These are phyloP conservation scores for Hansenula lynferdii DNA, from an alignment of 1,139 yeast species.

Conservation along the genomic window DNA sequence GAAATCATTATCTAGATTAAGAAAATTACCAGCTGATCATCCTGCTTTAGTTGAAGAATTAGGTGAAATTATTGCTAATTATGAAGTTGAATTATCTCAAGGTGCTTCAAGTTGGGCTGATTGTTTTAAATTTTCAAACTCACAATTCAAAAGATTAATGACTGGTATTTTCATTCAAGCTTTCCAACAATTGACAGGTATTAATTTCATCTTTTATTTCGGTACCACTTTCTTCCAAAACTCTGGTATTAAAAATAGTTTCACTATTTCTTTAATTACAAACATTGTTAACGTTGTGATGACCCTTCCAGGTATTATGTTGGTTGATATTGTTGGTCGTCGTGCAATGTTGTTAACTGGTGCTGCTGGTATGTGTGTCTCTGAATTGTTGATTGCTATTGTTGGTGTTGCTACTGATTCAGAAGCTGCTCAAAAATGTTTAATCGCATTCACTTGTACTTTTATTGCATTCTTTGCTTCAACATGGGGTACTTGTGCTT, in stretches of 20 bases:
- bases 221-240: constrained; percentile 61
- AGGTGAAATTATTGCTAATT: constrained; percentile 37
- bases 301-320: constrained; percentile 58
- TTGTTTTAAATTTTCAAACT: constrained; percentile 25
- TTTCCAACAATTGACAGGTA: constrained; percentile 71
- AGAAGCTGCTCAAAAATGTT: constrained; percentile 45
- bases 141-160: constrained; percentile 31
- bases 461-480: constrained; percentile 73
- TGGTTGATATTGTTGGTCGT: constrained; percentile 52
- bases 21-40: constrained; percentile 38
- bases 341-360: constrained; percentile 47
- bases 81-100: constrained; percentile 35
- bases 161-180: constrained; percentile 43
- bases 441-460: constrained; percentile 64
- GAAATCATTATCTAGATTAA: constrained; percentile 36
- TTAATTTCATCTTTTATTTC: constrained; percentile 65
- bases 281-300: constrained; percentile 61
- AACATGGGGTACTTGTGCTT: constrained; percentile 77
- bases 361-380: constrained; percentile 52
- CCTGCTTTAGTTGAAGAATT: constrained; percentile 35
- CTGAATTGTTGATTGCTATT: constrained; percentile 57
- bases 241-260: constrained; percentile 42
- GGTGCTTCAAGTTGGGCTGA: constrained; percentile 34
- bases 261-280: constrained; percentile 48
- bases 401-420: constrained; percentile 41